These are phyloP conservation scores for Arbutus unedo DNA, from an alignment of 148 eudicot genomes.

Conservation along the genomic window DNA sequence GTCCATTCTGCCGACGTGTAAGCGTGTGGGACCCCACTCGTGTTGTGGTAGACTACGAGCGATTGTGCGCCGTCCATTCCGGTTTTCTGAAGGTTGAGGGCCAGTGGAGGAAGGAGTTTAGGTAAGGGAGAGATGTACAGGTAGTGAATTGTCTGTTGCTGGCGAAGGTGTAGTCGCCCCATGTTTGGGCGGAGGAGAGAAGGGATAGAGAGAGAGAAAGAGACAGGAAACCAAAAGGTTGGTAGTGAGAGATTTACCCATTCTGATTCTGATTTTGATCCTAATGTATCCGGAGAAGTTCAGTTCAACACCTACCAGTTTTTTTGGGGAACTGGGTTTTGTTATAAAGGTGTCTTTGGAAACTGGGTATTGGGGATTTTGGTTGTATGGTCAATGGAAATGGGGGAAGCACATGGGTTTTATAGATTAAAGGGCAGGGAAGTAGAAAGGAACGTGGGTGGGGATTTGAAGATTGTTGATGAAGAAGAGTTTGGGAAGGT, in stretches of 20 bases:
- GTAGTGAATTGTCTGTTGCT: slow-evolving; percentile 34
- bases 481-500: slow-evolving; percentile 5
- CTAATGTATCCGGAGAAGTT: neutral
- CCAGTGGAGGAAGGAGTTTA: slow-evolving; percentile 58
- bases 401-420: neutral
- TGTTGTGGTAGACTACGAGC: slow-evolving; percentile 49
- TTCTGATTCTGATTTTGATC: neutral
- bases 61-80: slow-evolving; percentile 39
- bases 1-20: slow-evolving; percentile 71
- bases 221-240: slow-evolving; percentile 16
- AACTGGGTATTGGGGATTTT: neutral
- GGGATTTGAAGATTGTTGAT: neutral
- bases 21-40: slow-evolving; percentile 34
- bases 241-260: slow-evolving; percentile 19
- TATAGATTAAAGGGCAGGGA: slow-evolving; percentile 18
- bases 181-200: slow-evolving; percentile 31
- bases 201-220: slow-evolving; percentile 9
- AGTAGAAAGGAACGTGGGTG: slow-evolving; percentile 9
- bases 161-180: slow-evolving; percentile 34
- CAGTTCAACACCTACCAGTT: neutral
- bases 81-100: slow-evolving; percentile 35
- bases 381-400: neutral
- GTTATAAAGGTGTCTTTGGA: neutral
- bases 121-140: slow-evolving; percentile 47
- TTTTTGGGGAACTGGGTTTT: neutral